phyloP scores from a whole-genome alignment of 169 alveolate genomes.

The Perkinsus chesapeaki region DNA sequence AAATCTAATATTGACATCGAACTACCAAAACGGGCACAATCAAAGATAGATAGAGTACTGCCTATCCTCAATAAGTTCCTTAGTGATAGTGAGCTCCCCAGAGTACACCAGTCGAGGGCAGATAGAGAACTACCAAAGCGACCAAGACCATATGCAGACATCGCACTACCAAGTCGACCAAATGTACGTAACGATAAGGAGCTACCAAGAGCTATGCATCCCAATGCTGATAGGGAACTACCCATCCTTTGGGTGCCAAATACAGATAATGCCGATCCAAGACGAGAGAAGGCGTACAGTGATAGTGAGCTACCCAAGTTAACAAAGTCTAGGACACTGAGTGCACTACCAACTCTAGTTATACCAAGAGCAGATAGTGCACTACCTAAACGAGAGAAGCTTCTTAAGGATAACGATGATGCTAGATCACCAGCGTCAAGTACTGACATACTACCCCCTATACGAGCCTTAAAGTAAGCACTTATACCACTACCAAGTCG shows the following conservation, averaged over 20 bases:
- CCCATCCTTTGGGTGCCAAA: not conserved
- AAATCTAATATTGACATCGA: not conserved
- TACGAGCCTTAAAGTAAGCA: conserved; percentile 10
- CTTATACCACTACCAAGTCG: not conserved
- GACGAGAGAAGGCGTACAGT: not conserved
- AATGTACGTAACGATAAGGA: not conserved
- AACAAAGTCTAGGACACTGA: conserved; percentile 1
- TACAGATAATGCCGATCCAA: not conserved
- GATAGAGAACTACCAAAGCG: conserved; percentile 2
- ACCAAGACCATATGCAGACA: not conserved
- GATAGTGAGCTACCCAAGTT: conserved; percentile 5
- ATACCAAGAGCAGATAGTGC: conserved; percentile 13
- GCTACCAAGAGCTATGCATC: not conserved
- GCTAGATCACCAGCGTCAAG: conserved; percentile 23
- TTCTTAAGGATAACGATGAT: conserved; percentile 5
- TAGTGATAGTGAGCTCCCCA: conserved; percentile 1
- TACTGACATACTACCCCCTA: conserved; percentile 5
- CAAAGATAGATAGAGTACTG: not conserved
- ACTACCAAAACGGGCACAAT: not conserved
- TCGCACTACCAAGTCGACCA: not conserved
- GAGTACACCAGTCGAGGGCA: not conserved
- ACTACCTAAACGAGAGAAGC: not conserved
- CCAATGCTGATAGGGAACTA: not conserved
- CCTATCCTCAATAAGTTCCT: conserved; percentile 6
- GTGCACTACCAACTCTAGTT: not conserved